Base-by-base conservation (phyloP, 192 early-diverging fungal genomes). In the Entrophospora sp. region DNA sequence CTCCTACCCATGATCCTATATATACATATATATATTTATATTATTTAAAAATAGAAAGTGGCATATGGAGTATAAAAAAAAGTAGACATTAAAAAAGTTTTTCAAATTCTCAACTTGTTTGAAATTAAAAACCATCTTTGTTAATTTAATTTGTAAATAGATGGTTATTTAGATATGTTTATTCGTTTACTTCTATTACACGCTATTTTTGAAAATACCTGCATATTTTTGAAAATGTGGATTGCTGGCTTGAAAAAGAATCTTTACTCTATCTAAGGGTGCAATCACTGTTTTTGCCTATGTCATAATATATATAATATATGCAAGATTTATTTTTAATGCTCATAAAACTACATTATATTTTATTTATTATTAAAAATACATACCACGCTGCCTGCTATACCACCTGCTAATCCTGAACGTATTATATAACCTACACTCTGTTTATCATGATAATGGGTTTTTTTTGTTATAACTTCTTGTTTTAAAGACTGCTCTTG, bases 251-350 rank as follows among this genome's bases (percentile, higher is more conserved):
- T 92, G 91, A 49, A 92, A 92, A 45, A 92, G 70, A 24, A 92
- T 92, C 75, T 92, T 92, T 27, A 92, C 88, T 42, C 91, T 81
- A 71, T 92, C 91, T 45, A 92, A 67, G 10, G 91, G 91, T 32
- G 91, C 91, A 68, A 91, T 85, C 0, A 79, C 78, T 4, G 89
- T 85, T 61, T 90, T 92, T 7, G 85, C 90, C 88, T 79, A 70
- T 35, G 34, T n/a, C 35, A 5, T 5, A 16, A 6, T 31, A 42
- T 38, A 52, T 16, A 43, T 2, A 20, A 36, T 20, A 20, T 20
- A 45, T 46, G 27, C 4, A 16, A 16, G 18, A 38, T 40, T 12
- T 52, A 8, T 2, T 18, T 52, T 35, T n/a, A n/a, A n/a, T n/a
- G n/a, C n/a, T n/a, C n/a, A n/a, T n/a, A n/a, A n/a, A n/a, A n/a